A percentile compares a stretch with the other conserved stretches of the same genome.
Evolutionary conservation across 108 stramenopile genomes (phyloP).

Genomic region (Pelagomonas calceolata): DNA sequence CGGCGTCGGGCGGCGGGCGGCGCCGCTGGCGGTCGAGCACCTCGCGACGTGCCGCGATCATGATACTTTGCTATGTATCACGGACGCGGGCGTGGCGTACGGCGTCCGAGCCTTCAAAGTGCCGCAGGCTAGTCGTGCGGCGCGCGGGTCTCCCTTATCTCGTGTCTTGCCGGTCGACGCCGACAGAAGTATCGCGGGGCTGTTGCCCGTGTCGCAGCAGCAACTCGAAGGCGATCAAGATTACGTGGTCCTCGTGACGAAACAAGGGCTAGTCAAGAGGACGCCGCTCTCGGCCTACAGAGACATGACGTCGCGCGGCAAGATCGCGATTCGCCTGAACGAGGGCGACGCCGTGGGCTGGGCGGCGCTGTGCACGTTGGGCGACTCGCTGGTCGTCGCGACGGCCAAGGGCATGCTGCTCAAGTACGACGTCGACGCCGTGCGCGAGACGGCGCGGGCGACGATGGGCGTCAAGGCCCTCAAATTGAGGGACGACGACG

Average conservation of each 20-base stretch:
- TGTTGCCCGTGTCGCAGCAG: slow-evolving; percentile 55
- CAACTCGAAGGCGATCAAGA: slow-evolving; percentile 47
- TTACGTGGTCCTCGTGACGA: slow-evolving; percentile 78
- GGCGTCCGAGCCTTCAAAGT: slow-evolving; percentile 79
- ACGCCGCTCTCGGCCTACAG: slow-evolving; percentile 82
- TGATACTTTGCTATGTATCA: slow-evolving; percentile 80
- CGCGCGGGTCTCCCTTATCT: slow-evolving; percentile 36
- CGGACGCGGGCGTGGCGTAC: slow-evolving; percentile 77
- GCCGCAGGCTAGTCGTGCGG: slow-evolving; percentile 57
- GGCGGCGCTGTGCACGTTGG: slow-evolving; percentile 60
- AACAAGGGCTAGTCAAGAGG: slow-evolving; percentile 80
- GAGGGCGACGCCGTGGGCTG: slow-evolving; percentile 75
- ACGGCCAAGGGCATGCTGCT: slow-evolving; percentile 62
- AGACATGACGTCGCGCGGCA: slow-evolving; percentile 64
- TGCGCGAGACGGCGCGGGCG: slow-evolving; percentile 64
- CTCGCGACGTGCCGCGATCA: slow-evolving; percentile 93
- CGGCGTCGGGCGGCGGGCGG: neutral
- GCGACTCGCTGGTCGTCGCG: slow-evolving; percentile 69
- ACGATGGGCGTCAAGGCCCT: slow-evolving; percentile 74
- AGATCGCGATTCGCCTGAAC: slow-evolving; percentile 68
- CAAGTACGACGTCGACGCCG: slow-evolving; percentile 45
- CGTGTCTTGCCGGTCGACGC: slow-evolving; percentile 36
- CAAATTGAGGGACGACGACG: slow-evolving; percentile 48
- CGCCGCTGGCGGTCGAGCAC: slow-evolving; percentile 21
- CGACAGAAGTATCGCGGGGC: slow-evolving; percentile 53